These are phyloP conservation scores for Bipolaris victoriae DNA, from an alignment of 2,329 filamentous ascomycete species.

Conservation along the genomic window DNA sequence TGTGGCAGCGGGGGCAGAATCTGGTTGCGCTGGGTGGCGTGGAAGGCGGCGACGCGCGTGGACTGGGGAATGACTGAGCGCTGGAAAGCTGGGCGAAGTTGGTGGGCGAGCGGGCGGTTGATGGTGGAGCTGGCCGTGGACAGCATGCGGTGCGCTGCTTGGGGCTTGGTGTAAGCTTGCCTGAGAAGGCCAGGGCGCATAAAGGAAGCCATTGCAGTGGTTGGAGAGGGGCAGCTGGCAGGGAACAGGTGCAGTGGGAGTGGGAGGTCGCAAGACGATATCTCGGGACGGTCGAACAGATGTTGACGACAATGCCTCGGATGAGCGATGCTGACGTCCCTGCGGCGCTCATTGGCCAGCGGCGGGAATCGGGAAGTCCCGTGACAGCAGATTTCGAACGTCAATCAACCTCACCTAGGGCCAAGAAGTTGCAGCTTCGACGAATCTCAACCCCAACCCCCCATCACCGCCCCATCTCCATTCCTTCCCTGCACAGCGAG, in stretches of 20 bases:
- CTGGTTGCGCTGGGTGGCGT: slow-evolving; percentile 75
- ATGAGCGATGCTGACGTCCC: slow-evolving; percentile 27
- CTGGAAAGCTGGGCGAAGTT: slow-evolving; percentile 50
- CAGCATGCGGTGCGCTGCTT: slow-evolving; percentile 53
- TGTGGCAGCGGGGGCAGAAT: slow-evolving; percentile 86
- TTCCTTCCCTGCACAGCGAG: slow-evolving; percentile 35
- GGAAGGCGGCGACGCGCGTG: slow-evolving; percentile 76
- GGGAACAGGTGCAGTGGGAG: slow-evolving; percentile 13
- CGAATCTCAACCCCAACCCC: slow-evolving; percentile 31
- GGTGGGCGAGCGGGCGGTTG: slow-evolving; percentile 46
- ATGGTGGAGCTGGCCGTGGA: slow-evolving; percentile 49
- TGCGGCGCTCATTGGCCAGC: slow-evolving; percentile 26
- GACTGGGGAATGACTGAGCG: slow-evolving; percentile 50
- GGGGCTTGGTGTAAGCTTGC: slow-evolving; percentile 51
- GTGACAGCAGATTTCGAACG: slow-evolving; percentile 30
- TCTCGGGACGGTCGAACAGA: slow-evolving; percentile 13
- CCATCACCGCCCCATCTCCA: slow-evolving; percentile 38
- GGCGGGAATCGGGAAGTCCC: slow-evolving; percentile 27
- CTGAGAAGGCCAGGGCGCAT: slow-evolving; percentile 58
- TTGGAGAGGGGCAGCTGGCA: slow-evolving; percentile 9
- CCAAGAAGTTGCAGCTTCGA: slow-evolving; percentile 36
- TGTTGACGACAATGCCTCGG: slow-evolving; percentile 30
- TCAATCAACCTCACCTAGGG: slow-evolving; percentile 31
- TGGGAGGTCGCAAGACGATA: slow-evolving; percentile 13
- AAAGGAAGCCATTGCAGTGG: slow-evolving; percentile 58